Evolutionary conservation across 495 filamentous ascomycete genomes (phyloP).

Genomic region (Friedmanniomyces simplex): DNA sequence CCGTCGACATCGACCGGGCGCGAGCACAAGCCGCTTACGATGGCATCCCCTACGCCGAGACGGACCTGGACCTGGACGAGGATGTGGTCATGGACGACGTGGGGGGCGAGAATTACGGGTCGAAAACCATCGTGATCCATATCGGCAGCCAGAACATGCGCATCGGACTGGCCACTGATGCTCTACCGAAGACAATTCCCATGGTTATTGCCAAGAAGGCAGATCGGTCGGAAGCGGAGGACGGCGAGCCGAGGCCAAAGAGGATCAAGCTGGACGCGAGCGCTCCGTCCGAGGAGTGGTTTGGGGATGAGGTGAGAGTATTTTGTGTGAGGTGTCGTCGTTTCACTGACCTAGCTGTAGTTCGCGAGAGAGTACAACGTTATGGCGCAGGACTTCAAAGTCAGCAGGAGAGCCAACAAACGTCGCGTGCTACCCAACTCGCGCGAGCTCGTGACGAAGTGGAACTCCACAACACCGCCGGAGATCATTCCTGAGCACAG

Average conservation of each 20-base stretch:
- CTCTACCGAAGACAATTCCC: slow-evolving; percentile 82
- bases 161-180: slow-evolving; percentile 88
- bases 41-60: slow-evolving; percentile 38
- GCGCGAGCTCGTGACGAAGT: slow-evolving; percentile 87
- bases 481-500: slow-evolving; percentile 89
- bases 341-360: slow-evolving; percentile 28
- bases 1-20: slow-evolving; percentile 77
- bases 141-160: slow-evolving; percentile 95
- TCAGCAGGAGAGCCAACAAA: slow-evolving; percentile 85
- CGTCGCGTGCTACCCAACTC: slow-evolving; percentile 87
- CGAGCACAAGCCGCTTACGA: slow-evolving; percentile 54
- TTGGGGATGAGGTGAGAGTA: slow-evolving; percentile 65
- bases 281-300: slow-evolving; percentile 60
- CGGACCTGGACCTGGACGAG: slow-evolving; percentile 48
- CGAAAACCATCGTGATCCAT: slow-evolving; percentile 91
- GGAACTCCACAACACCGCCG: slow-evolving; percentile 67
- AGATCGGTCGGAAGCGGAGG: slow-evolving; percentile 67
- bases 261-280: slow-evolving; percentile 59
- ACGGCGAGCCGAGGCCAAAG: slow-evolving; percentile 68
- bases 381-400: slow-evolving; percentile 77
- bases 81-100: slow-evolving; percentile 47
- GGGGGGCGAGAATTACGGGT: slow-evolving; percentile 41
- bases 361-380: slow-evolving; percentile 66
- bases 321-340: not conserved
- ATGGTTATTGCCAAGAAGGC: slow-evolving; percentile 82